A percentile compares a stretch with the other conserved stretches of the same genome.
phyloP scores from a whole-genome alignment of 1,139 yeast species.

The Yamadazyma spencermartinsiae region DNA sequence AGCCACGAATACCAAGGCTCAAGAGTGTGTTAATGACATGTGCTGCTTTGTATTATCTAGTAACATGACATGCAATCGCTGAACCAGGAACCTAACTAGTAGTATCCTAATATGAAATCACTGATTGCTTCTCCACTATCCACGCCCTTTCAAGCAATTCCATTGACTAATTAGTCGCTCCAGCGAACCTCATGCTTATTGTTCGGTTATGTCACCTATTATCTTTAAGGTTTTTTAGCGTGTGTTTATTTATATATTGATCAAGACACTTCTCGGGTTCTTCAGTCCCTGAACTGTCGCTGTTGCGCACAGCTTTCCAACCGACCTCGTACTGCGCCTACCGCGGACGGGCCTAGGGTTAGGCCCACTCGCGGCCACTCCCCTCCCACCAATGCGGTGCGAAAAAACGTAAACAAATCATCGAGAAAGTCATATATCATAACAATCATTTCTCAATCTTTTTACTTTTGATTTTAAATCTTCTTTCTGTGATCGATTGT shows the following conservation, averaged over 20 bases:
- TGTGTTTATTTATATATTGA: slow-evolving; percentile 1
- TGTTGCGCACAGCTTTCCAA: background rate
- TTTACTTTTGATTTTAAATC: background rate
- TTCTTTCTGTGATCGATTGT: background rate
- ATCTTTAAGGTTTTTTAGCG: background rate
- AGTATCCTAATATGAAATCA: no score
- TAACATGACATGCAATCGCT: no score
- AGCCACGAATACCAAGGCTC: no score
- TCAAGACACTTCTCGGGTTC: no score
- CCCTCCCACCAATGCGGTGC: background rate
- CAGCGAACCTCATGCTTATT: background rate
- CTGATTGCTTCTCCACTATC: slow-evolving; percentile 1
- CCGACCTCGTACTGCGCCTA: background rate
- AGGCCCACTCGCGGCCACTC: background rate
- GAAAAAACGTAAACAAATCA: slow-evolving; percentile 2
- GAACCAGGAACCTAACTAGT: no score
- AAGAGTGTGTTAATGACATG: no score
- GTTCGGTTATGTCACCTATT: slow-evolving; percentile 3
- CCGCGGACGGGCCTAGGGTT: background rate
- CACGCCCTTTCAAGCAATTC: background rate
- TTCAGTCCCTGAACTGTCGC: no score
- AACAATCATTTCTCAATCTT: slow-evolving; percentile 1
- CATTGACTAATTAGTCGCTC: background rate
- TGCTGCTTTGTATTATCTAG: no score
- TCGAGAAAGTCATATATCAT: background rate